phyloP scores from a whole-genome alignment of 1,284 basidiomycete species.

The Anthracocystis setariae region DNA sequence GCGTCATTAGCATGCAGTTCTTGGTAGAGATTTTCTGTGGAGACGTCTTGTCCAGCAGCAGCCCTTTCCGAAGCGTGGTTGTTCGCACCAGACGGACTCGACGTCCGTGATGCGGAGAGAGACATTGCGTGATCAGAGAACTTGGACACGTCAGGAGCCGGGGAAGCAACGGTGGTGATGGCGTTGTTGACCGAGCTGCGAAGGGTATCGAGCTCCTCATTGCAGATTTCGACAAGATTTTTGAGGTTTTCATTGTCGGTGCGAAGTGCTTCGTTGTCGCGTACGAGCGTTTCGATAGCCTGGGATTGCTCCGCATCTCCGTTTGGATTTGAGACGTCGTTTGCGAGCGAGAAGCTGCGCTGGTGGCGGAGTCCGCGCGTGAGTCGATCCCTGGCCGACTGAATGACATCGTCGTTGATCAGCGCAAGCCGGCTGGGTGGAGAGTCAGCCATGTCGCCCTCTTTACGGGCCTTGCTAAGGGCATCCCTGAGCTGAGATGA shows the following conservation, averaged over 20 bases:
- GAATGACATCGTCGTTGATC: slow-evolving; percentile 36
- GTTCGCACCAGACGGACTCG: background rate
- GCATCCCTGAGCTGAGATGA: slow-evolving; percentile 36
- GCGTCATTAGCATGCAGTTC: background rate
- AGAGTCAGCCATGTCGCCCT: slow-evolving; percentile 14
- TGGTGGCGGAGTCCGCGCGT: slow-evolving; percentile 30
- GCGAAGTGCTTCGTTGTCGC: slow-evolving; percentile 53
- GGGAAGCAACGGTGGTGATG: slow-evolving; percentile 27
- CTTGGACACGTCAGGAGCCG: slow-evolving; percentile 20
- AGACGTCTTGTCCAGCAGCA: background rate
- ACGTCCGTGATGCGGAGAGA: slow-evolving; percentile 1
- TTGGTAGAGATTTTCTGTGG: background rate
- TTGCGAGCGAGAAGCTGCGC: slow-evolving; percentile 16
- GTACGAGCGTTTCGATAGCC: slow-evolving; percentile 30
- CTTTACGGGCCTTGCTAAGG: slow-evolving; percentile 35
- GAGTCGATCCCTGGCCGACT: slow-evolving; percentile 37
- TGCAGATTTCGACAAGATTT: slow-evolving; percentile 48
- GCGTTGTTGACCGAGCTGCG: slow-evolving; percentile 36
- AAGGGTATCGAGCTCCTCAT: slow-evolving; percentile 52
- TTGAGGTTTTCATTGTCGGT: slow-evolving; percentile 44
- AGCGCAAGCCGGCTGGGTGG: slow-evolving; percentile 10
- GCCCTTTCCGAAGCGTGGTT: background rate
- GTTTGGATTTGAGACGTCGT: slow-evolving; percentile 2
- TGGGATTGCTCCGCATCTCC: slow-evolving; percentile 20
- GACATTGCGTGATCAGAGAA: slow-evolving; percentile 10